These are phyloP conservation scores for Nannizzia gypsea DNA, from an alignment of 2,329 filamentous ascomycete genomes.

Conservation along the genomic window DNA sequence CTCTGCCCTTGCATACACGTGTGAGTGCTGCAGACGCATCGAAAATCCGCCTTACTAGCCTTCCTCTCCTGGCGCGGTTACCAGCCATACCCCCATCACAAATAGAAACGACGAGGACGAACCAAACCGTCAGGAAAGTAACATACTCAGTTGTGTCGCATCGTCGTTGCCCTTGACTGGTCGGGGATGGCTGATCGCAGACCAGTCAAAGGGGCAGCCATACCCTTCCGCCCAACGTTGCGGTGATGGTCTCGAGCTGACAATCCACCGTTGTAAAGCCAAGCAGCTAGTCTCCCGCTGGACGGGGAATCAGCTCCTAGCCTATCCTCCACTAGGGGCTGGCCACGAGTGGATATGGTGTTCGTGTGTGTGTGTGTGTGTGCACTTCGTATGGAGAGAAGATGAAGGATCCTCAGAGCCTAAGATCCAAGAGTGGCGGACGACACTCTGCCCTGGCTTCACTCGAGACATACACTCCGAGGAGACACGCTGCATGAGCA, in stretches of 20 bases:
- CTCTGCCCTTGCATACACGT: constrained; percentile 5
- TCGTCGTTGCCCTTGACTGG: neutral
- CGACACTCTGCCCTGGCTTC: neutral
- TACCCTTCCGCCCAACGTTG: neutral
- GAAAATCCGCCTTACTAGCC: constrained; percentile 1
- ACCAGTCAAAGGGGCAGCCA: neutral
- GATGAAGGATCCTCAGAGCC: too few species aligned
- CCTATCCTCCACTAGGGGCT: neutral
- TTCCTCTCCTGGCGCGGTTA: neutral
- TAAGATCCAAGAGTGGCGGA: neutral
- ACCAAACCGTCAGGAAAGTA: neutral
- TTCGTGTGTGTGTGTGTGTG: neutral
- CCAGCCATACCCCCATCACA: constrained; percentile 2
- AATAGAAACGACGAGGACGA: neutral
- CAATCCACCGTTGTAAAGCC: neutral
- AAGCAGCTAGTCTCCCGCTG: neutral
- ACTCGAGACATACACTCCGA: too few species aligned
- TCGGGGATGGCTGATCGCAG: neutral
- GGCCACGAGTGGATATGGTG: neutral
- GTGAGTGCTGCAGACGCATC: neutral
- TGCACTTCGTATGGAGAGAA: too few species aligned
- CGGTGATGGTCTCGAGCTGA: neutral
- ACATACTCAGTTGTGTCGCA: neutral
- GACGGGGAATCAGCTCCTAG: neutral
- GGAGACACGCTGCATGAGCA: neutral